These are phyloP conservation scores for Alternaria incomplexa DNA, from an alignment of 2,329 filamentous ascomycete species.

Conservation along the genomic window DNA sequence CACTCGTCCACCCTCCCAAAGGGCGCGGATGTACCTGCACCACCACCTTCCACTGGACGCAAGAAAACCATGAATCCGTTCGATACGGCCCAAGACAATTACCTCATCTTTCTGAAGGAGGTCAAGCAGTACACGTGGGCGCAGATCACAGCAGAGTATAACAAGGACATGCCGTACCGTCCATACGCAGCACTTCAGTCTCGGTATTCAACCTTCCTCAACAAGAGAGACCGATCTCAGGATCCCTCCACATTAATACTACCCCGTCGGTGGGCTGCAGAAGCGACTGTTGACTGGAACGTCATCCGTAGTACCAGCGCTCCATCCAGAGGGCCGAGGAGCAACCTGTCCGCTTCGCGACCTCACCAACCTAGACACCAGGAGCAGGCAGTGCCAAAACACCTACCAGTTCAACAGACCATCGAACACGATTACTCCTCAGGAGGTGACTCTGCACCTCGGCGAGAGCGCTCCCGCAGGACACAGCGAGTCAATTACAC, in stretches of 20 bases:
- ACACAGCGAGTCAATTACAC: conserved; percentile 36
- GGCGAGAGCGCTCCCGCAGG: conserved; percentile 28
- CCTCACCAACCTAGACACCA: not conserved
- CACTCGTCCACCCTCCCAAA: not conserved
- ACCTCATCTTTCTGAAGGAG: conserved; percentile 52
- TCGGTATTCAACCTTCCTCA: conserved; percentile 34
- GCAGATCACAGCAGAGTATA: conserved; percentile 38
- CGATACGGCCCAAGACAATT: conserved; percentile 31
- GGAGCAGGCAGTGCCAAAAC: not conserved
- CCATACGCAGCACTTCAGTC: conserved; percentile 30
- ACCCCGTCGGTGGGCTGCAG: conserved; percentile 33
- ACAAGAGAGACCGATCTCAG: conserved; percentile 32
- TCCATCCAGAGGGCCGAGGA: conserved; percentile 2
- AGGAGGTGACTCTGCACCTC: conserved; percentile 20
- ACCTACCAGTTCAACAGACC: not conserved
- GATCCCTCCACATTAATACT: conserved; percentile 30
- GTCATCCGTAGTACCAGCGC: conserved; percentile 15
- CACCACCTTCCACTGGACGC: not conserved
- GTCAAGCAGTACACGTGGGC: conserved; percentile 46
- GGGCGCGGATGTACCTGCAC: not conserved
- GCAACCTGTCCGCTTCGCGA: not conserved
- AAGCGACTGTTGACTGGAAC: conserved; percentile 32
- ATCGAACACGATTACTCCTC: conserved; percentile 27
- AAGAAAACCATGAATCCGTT: conserved; percentile 8
- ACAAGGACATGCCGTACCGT: conserved; percentile 41